Conservation (phyloP, 192 early-diverging fungal species). For the Coemansia sp. region DNA sequence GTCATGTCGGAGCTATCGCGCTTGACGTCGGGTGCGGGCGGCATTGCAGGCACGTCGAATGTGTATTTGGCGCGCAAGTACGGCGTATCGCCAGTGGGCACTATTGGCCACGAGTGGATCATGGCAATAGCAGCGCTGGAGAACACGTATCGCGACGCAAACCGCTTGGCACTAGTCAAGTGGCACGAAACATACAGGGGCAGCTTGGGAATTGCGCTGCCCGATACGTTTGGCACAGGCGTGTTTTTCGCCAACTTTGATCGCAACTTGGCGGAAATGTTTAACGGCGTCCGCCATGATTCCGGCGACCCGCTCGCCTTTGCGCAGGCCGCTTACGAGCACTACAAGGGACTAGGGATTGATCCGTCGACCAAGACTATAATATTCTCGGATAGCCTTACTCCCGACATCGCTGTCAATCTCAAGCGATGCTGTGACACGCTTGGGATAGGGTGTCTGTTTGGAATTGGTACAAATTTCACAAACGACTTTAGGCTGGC, state of each 20-base stretch:
- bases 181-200: slow-evolving; percentile 65
- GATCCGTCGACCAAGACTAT: slow-evolving; percentile 65
- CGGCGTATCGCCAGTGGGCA: slow-evolving; percentile 48
- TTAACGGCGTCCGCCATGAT: slow-evolving; percentile 71
- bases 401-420: slow-evolving; percentile 54
- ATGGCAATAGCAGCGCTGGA: slow-evolving; percentile 75
- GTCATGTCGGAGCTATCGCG: slow-evolving; percentile 48
- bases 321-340: slow-evolving; percentile 57
- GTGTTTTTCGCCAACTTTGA: slow-evolving; percentile 70
- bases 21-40: slow-evolving; percentile 4
- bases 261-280: slow-evolving; percentile 53
- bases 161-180: slow-evolving; percentile 60
- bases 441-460: slow-evolving; percentile 58
- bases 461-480: slow-evolving; percentile 78
- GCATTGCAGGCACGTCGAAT: slow-evolving; percentile 70
- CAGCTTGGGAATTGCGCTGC: slow-evolving; percentile 66
- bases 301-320: slow-evolving; percentile 71
- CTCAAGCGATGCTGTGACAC: slow-evolving; percentile 55
- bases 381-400: slow-evolving; percentile 74
- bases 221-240: slow-evolving; percentile 72
- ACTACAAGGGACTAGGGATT: slow-evolving; percentile 62
- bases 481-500: slow-evolving; percentile 68
- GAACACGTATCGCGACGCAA: slow-evolving; percentile 61
- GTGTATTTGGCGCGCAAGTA: slow-evolving; percentile 66
- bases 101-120: slow-evolving; percentile 75